Evolutionary conservation across 2,329 filamentous ascomycete genomes (phyloP).

Genomic region (Colletotrichum eleusines): DNA sequence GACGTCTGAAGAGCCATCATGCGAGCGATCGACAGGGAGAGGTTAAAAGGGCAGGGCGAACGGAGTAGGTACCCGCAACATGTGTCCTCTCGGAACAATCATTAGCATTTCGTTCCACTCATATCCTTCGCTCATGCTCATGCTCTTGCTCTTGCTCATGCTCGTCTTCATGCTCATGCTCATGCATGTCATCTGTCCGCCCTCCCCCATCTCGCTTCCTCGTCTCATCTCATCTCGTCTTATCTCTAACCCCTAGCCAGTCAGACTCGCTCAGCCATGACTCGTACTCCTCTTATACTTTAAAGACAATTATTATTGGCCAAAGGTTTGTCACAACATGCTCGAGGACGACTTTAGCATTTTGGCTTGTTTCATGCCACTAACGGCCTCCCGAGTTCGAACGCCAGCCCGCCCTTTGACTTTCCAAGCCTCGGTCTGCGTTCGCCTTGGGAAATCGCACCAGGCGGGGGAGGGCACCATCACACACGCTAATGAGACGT

Average conservation of each 20-base stretch:
- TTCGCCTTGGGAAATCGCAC: constrained; percentile 6
- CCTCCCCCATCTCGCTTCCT: constrained; percentile 5
- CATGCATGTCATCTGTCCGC: constrained; percentile 9
- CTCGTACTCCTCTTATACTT: constrained; percentile 13
- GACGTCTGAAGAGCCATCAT: not conserved
- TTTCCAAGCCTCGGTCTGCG: not conserved
- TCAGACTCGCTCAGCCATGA: constrained; percentile 23
- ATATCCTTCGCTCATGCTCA: constrained; percentile 9
- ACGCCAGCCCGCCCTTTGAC: not conserved
- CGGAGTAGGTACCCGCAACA: not conserved
- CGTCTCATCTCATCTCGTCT: constrained; percentile 23
- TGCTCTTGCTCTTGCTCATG: constrained; percentile 4
- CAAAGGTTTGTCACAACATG: constrained; percentile 21
- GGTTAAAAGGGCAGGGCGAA: not conserved
- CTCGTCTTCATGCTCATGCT: not conserved
- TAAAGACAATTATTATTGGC: constrained; percentile 23
- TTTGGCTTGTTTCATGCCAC: constrained; percentile 39
- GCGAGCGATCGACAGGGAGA: not conserved
- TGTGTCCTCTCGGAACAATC: not conserved
- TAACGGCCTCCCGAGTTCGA: constrained; percentile 21
- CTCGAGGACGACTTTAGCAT: constrained; percentile 24
- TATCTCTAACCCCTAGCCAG: constrained; percentile 27
- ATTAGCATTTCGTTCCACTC: not conserved
- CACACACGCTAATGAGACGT: constrained; percentile 24
- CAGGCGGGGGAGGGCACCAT: not conserved